Evolutionary conservation across 2,329 filamentous ascomycete species (phyloP).

Genomic region (Colletotrichum falcatum): DNA sequence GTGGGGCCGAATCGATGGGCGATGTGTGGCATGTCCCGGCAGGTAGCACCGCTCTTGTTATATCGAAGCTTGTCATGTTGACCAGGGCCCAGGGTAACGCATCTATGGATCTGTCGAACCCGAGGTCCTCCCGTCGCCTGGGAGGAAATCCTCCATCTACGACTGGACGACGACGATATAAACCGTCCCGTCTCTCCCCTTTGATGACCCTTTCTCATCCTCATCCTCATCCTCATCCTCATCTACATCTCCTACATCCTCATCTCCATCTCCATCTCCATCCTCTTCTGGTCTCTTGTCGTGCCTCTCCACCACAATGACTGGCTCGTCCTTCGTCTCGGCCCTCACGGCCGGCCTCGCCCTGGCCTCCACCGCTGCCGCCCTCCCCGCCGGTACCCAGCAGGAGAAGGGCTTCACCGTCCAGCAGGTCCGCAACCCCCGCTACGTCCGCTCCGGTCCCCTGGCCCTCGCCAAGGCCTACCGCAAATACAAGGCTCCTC

Average conservation of each 20-base stretch:
- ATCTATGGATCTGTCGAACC: constrained; percentile 2
- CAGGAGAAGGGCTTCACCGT: constrained; percentile 46
- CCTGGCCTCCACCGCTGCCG: constrained; percentile 44
- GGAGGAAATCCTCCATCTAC: neutral
- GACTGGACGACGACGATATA: constrained; percentile 33
- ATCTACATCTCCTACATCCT: constrained; percentile 16
- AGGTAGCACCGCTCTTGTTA: neutral
- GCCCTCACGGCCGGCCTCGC: constrained; percentile 38
- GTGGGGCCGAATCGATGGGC: neutral
- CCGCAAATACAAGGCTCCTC: constrained; percentile 51
- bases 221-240: constrained; percentile 19
- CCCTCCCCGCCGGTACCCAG: constrained; percentile 38
- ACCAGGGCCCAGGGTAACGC: neutral
- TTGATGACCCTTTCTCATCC: neutral
- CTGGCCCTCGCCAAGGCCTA: constrained; percentile 53
- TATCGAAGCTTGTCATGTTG: constrained; percentile 21
- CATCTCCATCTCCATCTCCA: neutral
- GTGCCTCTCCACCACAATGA: constrained; percentile 24
- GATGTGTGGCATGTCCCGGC: neutral
- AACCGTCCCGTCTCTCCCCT: constrained; percentile 18
- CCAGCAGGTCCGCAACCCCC: constrained; percentile 52
- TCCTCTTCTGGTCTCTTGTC: no score
- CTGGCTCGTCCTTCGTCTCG: constrained; percentile 26
- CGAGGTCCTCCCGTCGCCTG: neutral
- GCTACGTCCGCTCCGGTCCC: constrained; percentile 49